A percentile compares a stretch with the other conserved stretches of the same genome.
These are phyloP conservation scores for Pyrenochaeta sp. DNA, from an alignment of 2,329 filamentous ascomycete genomes.

Conservation along the genomic window DNA sequence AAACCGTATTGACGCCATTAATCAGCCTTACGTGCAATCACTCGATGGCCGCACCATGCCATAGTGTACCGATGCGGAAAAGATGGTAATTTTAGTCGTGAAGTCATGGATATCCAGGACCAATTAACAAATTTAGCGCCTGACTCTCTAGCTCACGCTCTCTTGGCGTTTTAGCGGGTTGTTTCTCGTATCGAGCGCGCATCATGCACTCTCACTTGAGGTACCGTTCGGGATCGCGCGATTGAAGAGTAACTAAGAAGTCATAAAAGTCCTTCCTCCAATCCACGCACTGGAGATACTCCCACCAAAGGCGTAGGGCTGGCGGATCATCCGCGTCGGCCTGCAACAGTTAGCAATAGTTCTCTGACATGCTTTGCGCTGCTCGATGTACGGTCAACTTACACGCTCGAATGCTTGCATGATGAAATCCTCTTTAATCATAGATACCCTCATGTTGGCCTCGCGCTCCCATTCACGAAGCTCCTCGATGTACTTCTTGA, in stretches of 20 bases:
- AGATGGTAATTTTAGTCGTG: background rate
- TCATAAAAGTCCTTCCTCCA: conserved; percentile 55
- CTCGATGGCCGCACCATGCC: background rate
- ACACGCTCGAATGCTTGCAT: conserved; percentile 51
- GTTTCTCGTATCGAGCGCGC: background rate
- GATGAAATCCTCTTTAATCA: conserved; percentile 50
- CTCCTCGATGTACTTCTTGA: conserved; percentile 46
- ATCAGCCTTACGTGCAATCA: background rate
- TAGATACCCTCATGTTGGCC: conserved; percentile 42
- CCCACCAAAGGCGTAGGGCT: conserved; percentile 57
- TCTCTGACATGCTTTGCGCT: background rate
- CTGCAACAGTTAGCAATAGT: conserved; percentile 17
- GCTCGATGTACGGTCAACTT: conserved; percentile 18
- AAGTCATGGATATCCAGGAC: background rate
- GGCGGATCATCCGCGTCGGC: conserved; percentile 51
- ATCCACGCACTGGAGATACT: conserved; percentile 56
- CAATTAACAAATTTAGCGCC: background rate
- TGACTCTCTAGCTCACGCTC: background rate
- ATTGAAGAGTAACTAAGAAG: conserved; percentile 44
- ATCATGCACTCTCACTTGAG: background rate
- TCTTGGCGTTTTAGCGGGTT: background rate
- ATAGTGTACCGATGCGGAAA: background rate
- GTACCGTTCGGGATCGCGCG: conserved; percentile 14
- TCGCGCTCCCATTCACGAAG: conserved; percentile 54
- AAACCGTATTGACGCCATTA: background rate